Evolutionary conservation across 805 yeast species (phyloP).

Genomic region (Saturnispora ahearnii): DNA sequence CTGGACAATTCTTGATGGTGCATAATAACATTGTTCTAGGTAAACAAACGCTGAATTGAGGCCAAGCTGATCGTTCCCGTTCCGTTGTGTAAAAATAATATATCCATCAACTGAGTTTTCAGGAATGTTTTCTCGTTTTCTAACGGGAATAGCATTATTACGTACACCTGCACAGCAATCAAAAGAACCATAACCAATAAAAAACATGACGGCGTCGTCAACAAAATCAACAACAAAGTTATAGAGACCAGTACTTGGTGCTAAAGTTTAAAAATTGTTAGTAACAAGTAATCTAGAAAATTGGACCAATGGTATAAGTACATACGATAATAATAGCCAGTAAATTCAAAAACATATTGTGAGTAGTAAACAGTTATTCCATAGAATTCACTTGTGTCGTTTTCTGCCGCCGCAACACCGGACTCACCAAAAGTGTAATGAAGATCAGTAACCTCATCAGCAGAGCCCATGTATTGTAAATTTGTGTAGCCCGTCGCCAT

Average conservation of each 20-base stretch:
- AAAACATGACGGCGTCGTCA: constrained; percentile 28
- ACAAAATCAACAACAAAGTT: constrained; percentile 16
- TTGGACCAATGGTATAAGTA: too few relatives aligned
- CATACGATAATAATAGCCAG: constrained; percentile 13
- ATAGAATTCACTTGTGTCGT: background rate
- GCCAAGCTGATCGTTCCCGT: background rate
- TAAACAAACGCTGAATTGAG: constrained; percentile 1
- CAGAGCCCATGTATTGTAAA: background rate
- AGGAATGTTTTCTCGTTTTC: too few relatives aligned
- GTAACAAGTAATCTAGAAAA: background rate
- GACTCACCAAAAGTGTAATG: background rate
- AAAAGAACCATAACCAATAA: constrained; percentile 26
- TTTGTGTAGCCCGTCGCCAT: background rate
- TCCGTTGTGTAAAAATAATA: constrained; percentile 8
- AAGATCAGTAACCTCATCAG: background rate
- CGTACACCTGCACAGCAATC: constrained; percentile 26
- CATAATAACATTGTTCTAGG: constrained; percentile 1
- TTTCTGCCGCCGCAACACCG: background rate
- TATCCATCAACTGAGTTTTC: background rate
- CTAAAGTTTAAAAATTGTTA: constrained; percentile 2
- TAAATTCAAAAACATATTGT: constrained; percentile 4
- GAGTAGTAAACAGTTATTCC: constrained; percentile 2
- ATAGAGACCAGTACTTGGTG: constrained; percentile 22
- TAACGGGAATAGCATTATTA: too few relatives aligned
- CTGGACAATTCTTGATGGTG: constrained; percentile 8